phyloP scores from a whole-genome alignment of 768 basidiomycete species.

The Leucocoprinus sp. region DNA sequence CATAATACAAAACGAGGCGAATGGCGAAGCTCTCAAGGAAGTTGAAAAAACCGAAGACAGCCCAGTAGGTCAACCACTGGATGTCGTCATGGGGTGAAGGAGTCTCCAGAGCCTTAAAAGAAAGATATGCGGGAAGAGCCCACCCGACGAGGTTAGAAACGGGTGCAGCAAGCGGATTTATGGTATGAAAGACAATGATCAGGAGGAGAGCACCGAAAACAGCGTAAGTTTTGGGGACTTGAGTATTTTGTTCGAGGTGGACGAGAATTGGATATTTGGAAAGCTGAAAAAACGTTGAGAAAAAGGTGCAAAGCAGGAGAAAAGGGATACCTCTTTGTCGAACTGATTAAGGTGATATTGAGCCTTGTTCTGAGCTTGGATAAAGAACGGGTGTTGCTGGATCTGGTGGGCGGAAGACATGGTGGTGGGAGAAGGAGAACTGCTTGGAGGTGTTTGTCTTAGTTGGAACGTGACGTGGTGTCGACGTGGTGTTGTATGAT shows the following conservation, averaged over 20 bases:
- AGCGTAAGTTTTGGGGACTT: conserved; percentile 87
- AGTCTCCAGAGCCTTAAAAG: conserved; percentile 87
- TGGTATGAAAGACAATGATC: conserved; percentile 65
- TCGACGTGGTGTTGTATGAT: conserved; percentile 13
- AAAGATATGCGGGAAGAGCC: conserved; percentile 91
- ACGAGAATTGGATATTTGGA: conserved; percentile 82
- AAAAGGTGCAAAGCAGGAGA: not conserved
- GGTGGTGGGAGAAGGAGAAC: conserved; percentile 23
- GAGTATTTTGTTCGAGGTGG: conserved; percentile 81
- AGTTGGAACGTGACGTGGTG: conserved; percentile 35
- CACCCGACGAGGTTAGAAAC: conserved; percentile 94
- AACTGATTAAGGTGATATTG: conserved; percentile 79
- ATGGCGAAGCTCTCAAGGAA: conserved; percentile 84
- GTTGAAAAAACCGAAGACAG: conserved; percentile 90
- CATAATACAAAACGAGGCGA: conserved; percentile 79
- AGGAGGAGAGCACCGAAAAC: conserved; percentile 66
- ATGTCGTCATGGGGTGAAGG: conserved; percentile 79
- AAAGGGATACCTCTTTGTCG: conserved; percentile 82
- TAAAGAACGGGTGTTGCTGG: conserved; percentile 80
- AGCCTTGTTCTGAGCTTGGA: conserved; percentile 80
- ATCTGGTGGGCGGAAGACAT: conserved; percentile 81
- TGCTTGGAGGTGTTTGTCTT: conserved; percentile 62
- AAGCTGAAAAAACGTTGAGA: conserved; percentile 35
- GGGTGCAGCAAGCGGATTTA: conserved; percentile 89
- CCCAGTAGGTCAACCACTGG: conserved; percentile 99